Percentiles rank a stretch among this genome's conserved stretches.
These are phyloP conservation scores for Pythium plurisporium DNA, from an alignment of 352 stramenopile genomes.

Conservation along the genomic window DNA sequence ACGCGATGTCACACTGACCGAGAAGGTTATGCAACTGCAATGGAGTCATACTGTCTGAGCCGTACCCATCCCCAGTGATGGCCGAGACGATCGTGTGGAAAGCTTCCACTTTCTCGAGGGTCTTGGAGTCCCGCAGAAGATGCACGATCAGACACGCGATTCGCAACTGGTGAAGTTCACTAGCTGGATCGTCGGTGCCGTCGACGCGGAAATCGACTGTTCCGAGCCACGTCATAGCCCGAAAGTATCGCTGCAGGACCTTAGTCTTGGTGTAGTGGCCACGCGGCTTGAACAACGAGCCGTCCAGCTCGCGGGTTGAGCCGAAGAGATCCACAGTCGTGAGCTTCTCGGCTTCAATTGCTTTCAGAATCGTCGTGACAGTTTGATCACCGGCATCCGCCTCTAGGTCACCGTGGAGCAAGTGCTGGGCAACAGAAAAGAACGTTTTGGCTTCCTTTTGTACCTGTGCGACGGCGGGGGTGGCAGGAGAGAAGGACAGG, in stretches of 20 bases:
- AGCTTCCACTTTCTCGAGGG: background rate
- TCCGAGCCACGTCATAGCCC: conserved; percentile 22
- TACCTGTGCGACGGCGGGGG: background rate
- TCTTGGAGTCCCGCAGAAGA: conserved; percentile 10
- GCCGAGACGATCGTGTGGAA: conserved; percentile 9
- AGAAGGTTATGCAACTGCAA: conserved; percentile 16
- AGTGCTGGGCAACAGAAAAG: background rate
- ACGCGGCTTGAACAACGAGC: conserved; percentile 28
- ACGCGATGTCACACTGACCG: conserved; percentile 1
- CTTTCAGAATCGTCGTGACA: background rate
- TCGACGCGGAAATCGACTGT: conserved; percentile 26
- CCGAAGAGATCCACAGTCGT: conserved; percentile 7
- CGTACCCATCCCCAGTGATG: conserved; percentile 13
- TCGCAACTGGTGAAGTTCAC: conserved; percentile 18
- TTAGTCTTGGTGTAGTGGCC: conserved; percentile 26
- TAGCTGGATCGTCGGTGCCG: conserved; percentile 10
- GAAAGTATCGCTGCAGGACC: conserved; percentile 15
- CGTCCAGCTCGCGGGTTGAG: conserved; percentile 17
- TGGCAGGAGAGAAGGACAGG: background rate
- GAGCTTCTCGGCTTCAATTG: background rate
- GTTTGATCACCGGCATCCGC: background rate
- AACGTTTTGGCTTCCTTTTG: background rate
- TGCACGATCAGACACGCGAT: conserved; percentile 17
- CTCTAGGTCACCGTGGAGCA: background rate
- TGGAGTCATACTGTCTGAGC: conserved; percentile 20